Evolutionary conservation across 2,329 filamentous ascomycete genomes (phyloP), one percentile per base, ranked within the genome.

Genomic region (Coniella vitis): DNA sequence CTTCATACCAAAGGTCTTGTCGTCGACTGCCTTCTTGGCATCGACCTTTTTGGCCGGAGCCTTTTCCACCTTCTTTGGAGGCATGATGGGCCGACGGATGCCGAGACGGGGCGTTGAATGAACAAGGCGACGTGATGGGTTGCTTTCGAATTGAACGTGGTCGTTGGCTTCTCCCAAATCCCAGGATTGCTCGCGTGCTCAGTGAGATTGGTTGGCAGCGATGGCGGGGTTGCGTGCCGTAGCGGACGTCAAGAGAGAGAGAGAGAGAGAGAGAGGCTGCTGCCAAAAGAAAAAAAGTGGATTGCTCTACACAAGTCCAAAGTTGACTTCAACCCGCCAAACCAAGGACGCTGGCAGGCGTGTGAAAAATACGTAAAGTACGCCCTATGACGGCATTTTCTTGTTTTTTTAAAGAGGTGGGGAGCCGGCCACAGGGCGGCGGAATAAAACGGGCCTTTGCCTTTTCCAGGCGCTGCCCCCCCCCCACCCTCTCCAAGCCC

Each of bases 1-100:
- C 74, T 98, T 98, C 93, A 98, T 97, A 61, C 93, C 93, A 76
- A 98, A 98, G 42, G 93, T 95, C 73, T 91, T 93, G 75, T 98
- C 93, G 55, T 93, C 89, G 55, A 90, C 87, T 38, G 75, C 62
- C 71, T 89, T 89, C 59, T 71, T 60, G 51, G 72, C 67, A 19
- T 71, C 64, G 40, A 49, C 47, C 70, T 82, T 82, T 65, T 70
- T 73, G 58, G 61, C 72, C 44, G 56, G 63, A 48, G 61, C 70
- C 57, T 79, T 74, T 48, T 79, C 74, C 50, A 69, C 65, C 60
- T 76, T 78, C 67, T 90, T 90, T 51, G 86, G 86, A 66, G 86
- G 73, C 86, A 90, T 90, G 61, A 61, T 81, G 73, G 69, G 65
- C 60, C 59, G 55, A 20, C 16, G 9, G 16, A 4, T 21, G 19